These are phyloP conservation scores for Apostasia ramifera DNA, from an alignment of 106 monocot species.

Conservation along the genomic window DNA sequence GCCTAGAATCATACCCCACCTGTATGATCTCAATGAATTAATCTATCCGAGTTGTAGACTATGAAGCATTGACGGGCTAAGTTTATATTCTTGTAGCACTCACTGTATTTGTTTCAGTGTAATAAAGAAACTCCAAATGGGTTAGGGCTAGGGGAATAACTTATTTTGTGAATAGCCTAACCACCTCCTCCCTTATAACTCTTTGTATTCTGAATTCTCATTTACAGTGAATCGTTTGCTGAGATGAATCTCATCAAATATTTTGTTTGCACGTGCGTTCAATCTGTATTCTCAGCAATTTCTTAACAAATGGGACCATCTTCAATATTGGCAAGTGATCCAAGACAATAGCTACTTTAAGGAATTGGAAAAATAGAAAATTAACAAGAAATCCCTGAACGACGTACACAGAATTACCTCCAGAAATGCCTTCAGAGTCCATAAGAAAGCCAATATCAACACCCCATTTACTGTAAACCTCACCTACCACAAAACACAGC, in stretches of 20 bases:
- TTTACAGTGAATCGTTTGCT: background rate
- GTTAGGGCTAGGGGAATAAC: background rate
- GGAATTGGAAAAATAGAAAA: background rate
- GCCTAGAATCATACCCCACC: too few relatives aligned
- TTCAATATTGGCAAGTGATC: background rate
- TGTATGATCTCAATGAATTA: too few relatives aligned
- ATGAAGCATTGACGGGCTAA: too few relatives aligned
- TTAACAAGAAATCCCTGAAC: background rate
- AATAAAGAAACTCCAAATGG: too few relatives aligned
- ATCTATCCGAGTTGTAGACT: too few relatives aligned
- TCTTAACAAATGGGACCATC: background rate
- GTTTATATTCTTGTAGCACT: too few relatives aligned
- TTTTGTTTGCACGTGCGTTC: background rate
- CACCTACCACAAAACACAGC: conserved; percentile 38
- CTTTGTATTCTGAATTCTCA: background rate
- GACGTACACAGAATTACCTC: conserved; percentile 47
- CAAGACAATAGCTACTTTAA: background rate
- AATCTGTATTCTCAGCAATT: background rate
- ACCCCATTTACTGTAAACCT: conserved; percentile 85
- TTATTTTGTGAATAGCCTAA: background rate
- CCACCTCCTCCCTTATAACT: background rate
- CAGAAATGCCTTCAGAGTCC: conserved; percentile 91
- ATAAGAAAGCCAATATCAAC: conserved; percentile 69
- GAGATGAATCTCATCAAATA: background rate
- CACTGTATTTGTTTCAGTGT: too few relatives aligned